These are phyloP conservation scores for Meyerozyma carpophila DNA, from an alignment of 1,139 yeast genomes.

Conservation along the genomic window DNA sequence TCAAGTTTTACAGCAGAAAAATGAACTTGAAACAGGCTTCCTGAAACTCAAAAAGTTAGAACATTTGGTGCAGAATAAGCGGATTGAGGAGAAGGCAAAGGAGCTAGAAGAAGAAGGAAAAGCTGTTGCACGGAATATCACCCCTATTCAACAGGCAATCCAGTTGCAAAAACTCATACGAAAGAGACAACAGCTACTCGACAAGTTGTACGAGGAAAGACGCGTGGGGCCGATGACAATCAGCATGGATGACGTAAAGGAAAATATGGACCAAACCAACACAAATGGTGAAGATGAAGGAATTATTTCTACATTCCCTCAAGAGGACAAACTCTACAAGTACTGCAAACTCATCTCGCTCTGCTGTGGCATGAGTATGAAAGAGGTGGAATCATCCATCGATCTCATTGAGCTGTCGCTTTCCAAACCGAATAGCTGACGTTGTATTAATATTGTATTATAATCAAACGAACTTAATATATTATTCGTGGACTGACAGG, in stretches of 20 bases:
- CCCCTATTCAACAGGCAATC: slow-evolving; percentile 13
- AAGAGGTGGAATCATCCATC: slow-evolving; percentile 38
- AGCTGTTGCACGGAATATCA: not conserved
- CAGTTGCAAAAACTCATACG: slow-evolving; percentile 20
- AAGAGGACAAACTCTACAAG: slow-evolving; percentile 33
- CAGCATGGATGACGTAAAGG: slow-evolving; percentile 7
- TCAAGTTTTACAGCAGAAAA: slow-evolving; percentile 29
- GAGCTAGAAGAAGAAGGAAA: not conserved
- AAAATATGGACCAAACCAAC: slow-evolving; percentile 2
- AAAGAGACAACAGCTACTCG: slow-evolving; percentile 14
- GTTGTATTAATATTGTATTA: slow-evolving; percentile 1
- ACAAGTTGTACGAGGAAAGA: slow-evolving; percentile 17
- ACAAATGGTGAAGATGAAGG: slow-evolving; percentile 1
- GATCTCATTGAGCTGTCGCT: slow-evolving; percentile 41
- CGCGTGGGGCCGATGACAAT: slow-evolving; percentile 18
- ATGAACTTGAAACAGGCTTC: slow-evolving; percentile 21
- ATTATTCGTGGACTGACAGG: not conserved
- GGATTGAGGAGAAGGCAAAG: slow-evolving; percentile 4
- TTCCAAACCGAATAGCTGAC: slow-evolving; percentile 9
- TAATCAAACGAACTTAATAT: not conserved
- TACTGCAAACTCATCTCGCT: slow-evolving; percentile 39
- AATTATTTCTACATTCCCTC: slow-evolving; percentile 23
- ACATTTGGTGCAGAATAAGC: slow-evolving; percentile 9
- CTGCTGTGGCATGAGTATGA: slow-evolving; percentile 41
- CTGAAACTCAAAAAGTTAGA: slow-evolving; percentile 13